phyloP scores from a whole-genome alignment of 179 eudicot species.

The Silene noctiflora region DNA sequence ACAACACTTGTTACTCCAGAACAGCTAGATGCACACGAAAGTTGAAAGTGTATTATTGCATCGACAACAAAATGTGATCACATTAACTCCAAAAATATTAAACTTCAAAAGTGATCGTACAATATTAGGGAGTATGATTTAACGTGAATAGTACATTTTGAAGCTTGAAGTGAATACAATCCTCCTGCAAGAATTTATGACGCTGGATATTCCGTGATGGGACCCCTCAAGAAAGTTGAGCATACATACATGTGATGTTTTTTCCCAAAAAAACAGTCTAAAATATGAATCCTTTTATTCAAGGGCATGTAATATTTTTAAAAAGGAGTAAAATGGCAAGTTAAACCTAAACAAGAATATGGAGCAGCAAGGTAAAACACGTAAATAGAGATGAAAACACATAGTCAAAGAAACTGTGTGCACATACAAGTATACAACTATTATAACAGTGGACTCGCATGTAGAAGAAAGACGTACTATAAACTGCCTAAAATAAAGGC shows the following conservation, averaged over 20 bases:
- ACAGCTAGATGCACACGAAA: constrained; percentile 11
- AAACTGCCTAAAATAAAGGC: background rate
- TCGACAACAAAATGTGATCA: background rate
- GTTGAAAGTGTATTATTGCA: background rate
- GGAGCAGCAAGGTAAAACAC: too few relatives aligned
- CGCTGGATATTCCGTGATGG: background rate
- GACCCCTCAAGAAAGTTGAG: background rate
- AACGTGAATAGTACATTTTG: background rate
- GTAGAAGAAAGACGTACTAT: constrained; percentile 1
- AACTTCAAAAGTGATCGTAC: background rate
- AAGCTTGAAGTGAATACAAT: background rate
- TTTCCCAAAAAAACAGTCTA: background rate
- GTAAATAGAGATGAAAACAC: too few relatives aligned
- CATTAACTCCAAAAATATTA: too few relatives aligned
- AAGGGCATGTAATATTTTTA: background rate
- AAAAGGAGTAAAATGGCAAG: background rate
- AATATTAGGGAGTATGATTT: too few relatives aligned
- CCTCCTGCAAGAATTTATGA: background rate
- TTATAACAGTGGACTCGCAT: background rate
- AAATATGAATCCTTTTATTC: background rate
- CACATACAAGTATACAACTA: too few relatives aligned
- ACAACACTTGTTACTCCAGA: background rate
- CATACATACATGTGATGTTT: background rate
- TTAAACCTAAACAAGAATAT: background rate
- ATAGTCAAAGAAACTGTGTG: too few relatives aligned